Evolutionary conservation across 2,329 filamentous ascomycete genomes (phyloP), one percentile per base, ranked within the genome.

Genomic region (Madurella mycetomatis): DNA sequence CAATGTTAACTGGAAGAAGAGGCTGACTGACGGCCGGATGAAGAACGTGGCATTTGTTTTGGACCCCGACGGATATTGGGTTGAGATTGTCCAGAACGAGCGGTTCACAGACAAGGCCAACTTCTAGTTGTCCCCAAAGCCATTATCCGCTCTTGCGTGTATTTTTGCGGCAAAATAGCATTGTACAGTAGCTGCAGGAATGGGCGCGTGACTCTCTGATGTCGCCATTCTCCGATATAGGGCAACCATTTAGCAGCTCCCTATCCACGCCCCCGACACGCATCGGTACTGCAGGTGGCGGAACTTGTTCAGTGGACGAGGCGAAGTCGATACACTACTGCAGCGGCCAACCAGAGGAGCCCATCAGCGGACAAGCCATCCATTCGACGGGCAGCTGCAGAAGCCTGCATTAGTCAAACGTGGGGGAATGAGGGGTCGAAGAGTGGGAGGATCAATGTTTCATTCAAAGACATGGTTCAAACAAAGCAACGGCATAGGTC

Each of bases 41-140:
- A 92, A 89, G 79, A 90, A 94, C 61, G 86, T 97, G 51, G 94
- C 94, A 0, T 97, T 97, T 68, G 74, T 97, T 45, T 76, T 96
- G 46, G 92, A 92, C 63, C 91, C 92, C 0, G 91, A 96, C 72
- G 83, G 81, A 47, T 95, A 95, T 73, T 95, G 88, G 89, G 80
- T 90, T 51, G 84, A 87, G 72, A 68, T 86, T 65, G 77, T 96
- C 48, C 90, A 95, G 75, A 95, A 95, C 65, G 85, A 89, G 72
- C 78, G 75, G 51, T 76, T 88, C 55, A 79, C 72, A 5, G 76
- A 74, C 47, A 74, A 81, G 72, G 68, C 72, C 37, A 80, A 79
- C 65, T 80, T 80, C 55, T 79, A 71, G 78, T 66, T 8, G 17
- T 16, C 19, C 37, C 5, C 2, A 16, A 31, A 3, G 2, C 7